Evolutionary conservation across 1,139 yeast species (phyloP), one percentile per base, ranked within the genome.

Genomic region (Arxiozyma telluris): DNA sequence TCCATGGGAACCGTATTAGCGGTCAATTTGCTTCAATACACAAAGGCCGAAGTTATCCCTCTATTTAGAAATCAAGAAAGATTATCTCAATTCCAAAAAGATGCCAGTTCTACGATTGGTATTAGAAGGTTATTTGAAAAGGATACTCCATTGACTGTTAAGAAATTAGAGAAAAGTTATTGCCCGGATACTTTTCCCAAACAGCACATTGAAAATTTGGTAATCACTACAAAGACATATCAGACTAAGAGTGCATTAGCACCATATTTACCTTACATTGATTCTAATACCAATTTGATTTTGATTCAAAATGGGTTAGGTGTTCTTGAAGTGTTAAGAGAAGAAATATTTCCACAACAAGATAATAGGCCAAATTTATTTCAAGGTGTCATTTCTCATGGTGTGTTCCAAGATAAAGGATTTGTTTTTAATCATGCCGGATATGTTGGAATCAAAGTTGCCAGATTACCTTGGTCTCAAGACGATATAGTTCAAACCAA

Each of bases 281-380:
- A 71, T 41, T 67, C 74, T 3, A 64, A 72, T 2, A 79, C 96
- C 1, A 84, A 81, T 56, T 71, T 91, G 9, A 64, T 91, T 41
- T 71, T 93, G 27, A 70, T 93, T 12, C 98, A 91, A 63, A 93
- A 93, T 68, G 98, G 98, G 1, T 75, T 87, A 71, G 98, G 98
- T 6, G 82, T 86, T 47, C 72, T 79, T 4, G 85, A 84, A 21
- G 74, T 75, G 47, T 66, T 89, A 42, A 73, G 75, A 18, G 69
- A 73, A 1, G 66, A 71, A n/a, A 73, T 82, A n/a, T 89, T 94
- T 85, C 80, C 81, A 0, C 65, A 69, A 1, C 56, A 64, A 0
- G 55, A 55, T 0, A 52, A 64, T 1, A 70, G 84, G 57, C 96
- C 96, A 22, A 72, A 71, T 20, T 64, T 91, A 11, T 81, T 76